Percentiles rank a stretch among this genome's conserved stretches.
phyloP scores from a whole-genome alignment of 192 early-diverging fungal species.

The Backusella liffmaniae region DNA sequence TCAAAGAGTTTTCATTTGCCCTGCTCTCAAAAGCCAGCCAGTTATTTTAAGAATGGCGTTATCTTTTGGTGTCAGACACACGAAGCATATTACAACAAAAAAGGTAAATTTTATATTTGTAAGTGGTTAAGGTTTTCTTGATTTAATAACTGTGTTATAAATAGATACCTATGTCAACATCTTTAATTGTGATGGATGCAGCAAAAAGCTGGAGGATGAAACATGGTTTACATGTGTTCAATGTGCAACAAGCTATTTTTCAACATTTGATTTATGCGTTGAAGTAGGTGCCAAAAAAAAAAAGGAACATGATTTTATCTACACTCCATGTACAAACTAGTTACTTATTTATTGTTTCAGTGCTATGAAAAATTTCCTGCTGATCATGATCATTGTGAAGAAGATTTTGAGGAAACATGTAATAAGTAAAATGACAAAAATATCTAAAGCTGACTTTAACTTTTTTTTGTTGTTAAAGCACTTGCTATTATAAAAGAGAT shows the following conservation, averaged over 20 bases:
- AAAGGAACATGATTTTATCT: not conserved
- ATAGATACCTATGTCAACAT: slow-evolving; percentile 63
- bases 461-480: slow-evolving; percentile 21
- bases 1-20: slow-evolving; percentile 77
- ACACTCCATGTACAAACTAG: not conserved
- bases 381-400: slow-evolving; percentile 51
- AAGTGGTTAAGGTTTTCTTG: not conserved
- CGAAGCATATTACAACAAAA: slow-evolving; percentile 49
- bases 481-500: slow-evolving; percentile 44
- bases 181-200: slow-evolving; percentile 71
- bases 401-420: slow-evolving; percentile 57
- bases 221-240: slow-evolving; percentile 63
- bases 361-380: slow-evolving; percentile 48
- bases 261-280: slow-evolving; percentile 69
- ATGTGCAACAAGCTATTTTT: slow-evolving; percentile 64
- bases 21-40: slow-evolving; percentile 71
- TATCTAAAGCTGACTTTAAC: not conserved
- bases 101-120: slow-evolving; percentile 40
- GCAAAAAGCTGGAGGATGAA: slow-evolving; percentile 52
- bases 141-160: not conserved
- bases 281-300: slow-evolving; percentile 37
- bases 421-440: slow-evolving; percentile 17
- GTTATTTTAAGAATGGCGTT: slow-evolving; percentile 73
- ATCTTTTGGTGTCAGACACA: slow-evolving; percentile 90
- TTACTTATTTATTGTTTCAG: slow-evolving; percentile 22